Base-by-base conservation (phyloP, 768 basidiomycete species). In the Thelephora ganbajun region DNA sequence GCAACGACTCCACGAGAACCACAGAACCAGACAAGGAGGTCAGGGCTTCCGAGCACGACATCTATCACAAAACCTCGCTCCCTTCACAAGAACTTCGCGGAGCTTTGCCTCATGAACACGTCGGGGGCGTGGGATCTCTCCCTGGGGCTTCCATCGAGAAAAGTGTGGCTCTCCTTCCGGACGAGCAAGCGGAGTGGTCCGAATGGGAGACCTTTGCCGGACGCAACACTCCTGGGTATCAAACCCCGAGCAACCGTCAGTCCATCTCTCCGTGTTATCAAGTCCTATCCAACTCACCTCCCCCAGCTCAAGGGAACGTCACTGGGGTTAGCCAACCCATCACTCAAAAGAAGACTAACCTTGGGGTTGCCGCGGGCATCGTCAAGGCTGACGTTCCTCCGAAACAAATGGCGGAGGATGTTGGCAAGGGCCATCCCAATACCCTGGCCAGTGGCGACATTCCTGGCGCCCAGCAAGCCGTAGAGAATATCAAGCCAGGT, bases 51-150 rank as follows among this genome's bases (percentile, higher is more conserved):
- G 49, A 48, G 33, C 52, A 55, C 37, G 56, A 57, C 23, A 16
- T 37, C 16, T 35, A 46, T 13, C 56, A 57, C 49, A 35, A 22
- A 11, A 23, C 12, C 18, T 56, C 55, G 1, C 47, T 58, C 18
- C 53, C 57, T 2, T 48, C 51, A 9, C 45, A 50, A 33, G 57
- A 56, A 47, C 13, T 53, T 22, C 43, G 48, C 1, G 57, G 59
- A 11, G 50, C 53, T 1, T 30, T 26, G 14, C 12, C 53, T 3
- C 37, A 48, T 3, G 58, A 59, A 45, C 53, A 46, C 46, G 53
- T 54, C n/a, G 55, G 45, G 14, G 59, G 58, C 12, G 57, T 45
- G 5, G 59, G 58, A 41, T 47, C 51, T 12, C 56, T 59, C 16
- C 57, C 55, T 6, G 59, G 56, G 18, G n/a, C 9, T 35, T 48